These are phyloP conservation scores for Clonostachys byssicola DNA, from an alignment of 2,329 filamentous ascomycete genomes.

Conservation along the genomic window DNA sequence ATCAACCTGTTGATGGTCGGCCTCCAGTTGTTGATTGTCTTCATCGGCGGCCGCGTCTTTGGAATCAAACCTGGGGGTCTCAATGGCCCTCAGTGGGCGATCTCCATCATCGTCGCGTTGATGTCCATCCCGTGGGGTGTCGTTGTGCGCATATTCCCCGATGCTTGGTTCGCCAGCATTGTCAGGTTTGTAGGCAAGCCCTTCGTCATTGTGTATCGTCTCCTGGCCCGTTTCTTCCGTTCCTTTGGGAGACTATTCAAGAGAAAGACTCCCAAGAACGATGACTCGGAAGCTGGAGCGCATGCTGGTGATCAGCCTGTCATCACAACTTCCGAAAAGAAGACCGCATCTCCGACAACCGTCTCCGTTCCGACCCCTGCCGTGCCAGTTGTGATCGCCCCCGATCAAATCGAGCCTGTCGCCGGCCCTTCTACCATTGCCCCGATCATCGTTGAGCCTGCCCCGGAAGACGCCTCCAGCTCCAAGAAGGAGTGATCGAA, in stretches of 20 bases:
- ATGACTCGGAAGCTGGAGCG: background rate
- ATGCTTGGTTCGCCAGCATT: slow-evolving; percentile 28
- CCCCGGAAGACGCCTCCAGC: too few relatives aligned
- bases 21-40: slow-evolving; percentile 52
- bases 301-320: too few relatives aligned
- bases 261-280: background rate
- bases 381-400: too few relatives aligned
- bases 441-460: too few relatives aligned
- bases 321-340: too few relatives aligned
- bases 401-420: too few relatives aligned
- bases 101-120: slow-evolving; percentile 41
- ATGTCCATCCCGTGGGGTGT: slow-evolving; percentile 45
- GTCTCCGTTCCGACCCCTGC: too few relatives aligned
- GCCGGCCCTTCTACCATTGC: too few relatives aligned
- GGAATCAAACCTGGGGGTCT: slow-evolving; percentile 30
- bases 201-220: slow-evolving; percentile 16
- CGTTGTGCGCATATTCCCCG: slow-evolving; percentile 43
- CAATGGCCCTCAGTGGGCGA: slow-evolving; percentile 48
- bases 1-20: slow-evolving; percentile 54
- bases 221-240: slow-evolving; percentile 8
- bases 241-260: background rate
- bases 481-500: too few relatives aligned
- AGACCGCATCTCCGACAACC: too few relatives aligned
- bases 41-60: slow-evolving; percentile 50
- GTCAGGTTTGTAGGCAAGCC: slow-evolving; percentile 19